phyloP scores from a whole-genome alignment of 768 basidiomycete genomes.

The Suillus luteus region DNA sequence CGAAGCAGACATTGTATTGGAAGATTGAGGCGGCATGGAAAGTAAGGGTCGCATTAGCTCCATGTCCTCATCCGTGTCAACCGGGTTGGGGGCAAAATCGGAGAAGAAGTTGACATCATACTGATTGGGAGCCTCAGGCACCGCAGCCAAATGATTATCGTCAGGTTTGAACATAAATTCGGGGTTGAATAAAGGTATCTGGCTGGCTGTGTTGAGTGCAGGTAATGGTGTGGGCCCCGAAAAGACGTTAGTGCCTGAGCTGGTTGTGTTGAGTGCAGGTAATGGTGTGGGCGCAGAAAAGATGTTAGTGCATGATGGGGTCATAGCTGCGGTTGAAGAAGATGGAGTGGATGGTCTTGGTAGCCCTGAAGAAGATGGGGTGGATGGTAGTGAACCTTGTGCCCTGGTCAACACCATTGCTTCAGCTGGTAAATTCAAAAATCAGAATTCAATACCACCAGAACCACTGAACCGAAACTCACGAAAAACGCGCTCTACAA shows the following conservation, averaged over 20 bases:
- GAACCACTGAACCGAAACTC: conserved; percentile 1
- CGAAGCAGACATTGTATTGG: background rate
- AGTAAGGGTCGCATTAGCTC: background rate
- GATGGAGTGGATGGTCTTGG: background rate
- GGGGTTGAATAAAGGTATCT: background rate
- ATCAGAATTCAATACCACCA: background rate
- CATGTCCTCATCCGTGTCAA: background rate
- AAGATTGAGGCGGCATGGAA: background rate
- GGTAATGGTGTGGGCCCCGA: background rate
- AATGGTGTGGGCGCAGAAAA: background rate
- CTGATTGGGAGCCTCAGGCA: background rate
- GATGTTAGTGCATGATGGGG: background rate
- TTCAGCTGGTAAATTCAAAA: background rate
- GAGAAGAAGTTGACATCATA: background rate
- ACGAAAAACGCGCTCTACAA: background rate
- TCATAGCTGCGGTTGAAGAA: background rate
- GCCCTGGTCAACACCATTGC: background rate
- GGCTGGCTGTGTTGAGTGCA: background rate
- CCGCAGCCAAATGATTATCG: background rate
- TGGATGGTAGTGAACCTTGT: conserved; percentile 1
- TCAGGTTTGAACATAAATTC: background rate
- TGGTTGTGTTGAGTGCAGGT: background rate
- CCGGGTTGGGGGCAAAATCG: background rate
- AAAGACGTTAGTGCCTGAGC: background rate
- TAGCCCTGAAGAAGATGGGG: background rate